phyloP scores from a whole-genome alignment of 2,329 filamentous ascomycete species.

The Trichoderma semiorbis region DNA sequence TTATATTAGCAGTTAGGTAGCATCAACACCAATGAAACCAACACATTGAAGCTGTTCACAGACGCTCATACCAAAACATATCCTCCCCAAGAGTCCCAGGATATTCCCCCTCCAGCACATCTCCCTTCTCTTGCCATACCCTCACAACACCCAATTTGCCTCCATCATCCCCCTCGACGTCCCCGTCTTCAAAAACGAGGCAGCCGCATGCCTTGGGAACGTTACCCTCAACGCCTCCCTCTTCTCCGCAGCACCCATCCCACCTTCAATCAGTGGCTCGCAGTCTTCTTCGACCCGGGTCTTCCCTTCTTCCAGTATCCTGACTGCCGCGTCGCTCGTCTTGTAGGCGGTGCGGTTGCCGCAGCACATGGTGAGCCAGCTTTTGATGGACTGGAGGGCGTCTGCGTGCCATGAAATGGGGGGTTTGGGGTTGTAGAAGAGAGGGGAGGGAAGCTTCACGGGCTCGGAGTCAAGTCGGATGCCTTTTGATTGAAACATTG shows the following conservation, averaged over 20 bases:
- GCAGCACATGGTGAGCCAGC: constrained; percentile 20
- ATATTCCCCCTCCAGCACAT: not conserved
- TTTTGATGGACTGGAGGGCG: constrained; percentile 9
- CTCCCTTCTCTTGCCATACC: not conserved
- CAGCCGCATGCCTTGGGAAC: constrained; percentile 40
- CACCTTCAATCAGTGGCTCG: constrained; percentile 23
- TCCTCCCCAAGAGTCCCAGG: no score
- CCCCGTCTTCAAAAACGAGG: constrained; percentile 41
- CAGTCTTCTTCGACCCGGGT: constrained; percentile 9
- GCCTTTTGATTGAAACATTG: constrained; percentile 8
- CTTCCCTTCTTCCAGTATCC: not conserved
- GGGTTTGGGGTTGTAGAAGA: constrained; percentile 1
- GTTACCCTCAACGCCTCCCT: not conserved
- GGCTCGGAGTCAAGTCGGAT: not conserved
- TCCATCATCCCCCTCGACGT: constrained; percentile 39
- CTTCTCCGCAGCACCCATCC: not conserved
- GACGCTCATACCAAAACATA: not conserved
- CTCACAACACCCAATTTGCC: constrained; percentile 34
- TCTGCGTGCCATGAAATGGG: not conserved
- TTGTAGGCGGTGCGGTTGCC: constrained; percentile 1
- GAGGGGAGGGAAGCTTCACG: not conserved
- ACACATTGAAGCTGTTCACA: not conserved
- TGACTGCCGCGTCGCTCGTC: not conserved
- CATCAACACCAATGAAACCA: not conserved
- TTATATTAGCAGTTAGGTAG: not conserved